phyloP scores from a whole-genome alignment of 495 filamentous ascomycete genomes.

The Trichoderma orchidacearum region DNA sequence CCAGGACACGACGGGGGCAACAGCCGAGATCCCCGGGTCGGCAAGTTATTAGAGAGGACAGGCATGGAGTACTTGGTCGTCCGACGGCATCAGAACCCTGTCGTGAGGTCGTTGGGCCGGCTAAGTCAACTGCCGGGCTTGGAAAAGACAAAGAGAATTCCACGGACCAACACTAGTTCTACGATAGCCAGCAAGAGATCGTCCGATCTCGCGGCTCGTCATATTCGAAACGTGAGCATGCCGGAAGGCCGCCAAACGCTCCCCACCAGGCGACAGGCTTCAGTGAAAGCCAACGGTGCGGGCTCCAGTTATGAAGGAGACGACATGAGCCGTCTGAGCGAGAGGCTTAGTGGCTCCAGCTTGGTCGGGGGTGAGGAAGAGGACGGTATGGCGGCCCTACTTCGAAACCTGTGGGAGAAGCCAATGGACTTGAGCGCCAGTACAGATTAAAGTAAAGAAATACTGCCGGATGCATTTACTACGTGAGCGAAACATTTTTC shows the following conservation, averaged over 20 bases:
- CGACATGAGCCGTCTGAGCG: conserved; percentile 16
- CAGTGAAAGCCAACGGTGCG: conserved; percentile 13
- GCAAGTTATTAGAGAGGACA: conserved; percentile 45
- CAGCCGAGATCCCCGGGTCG: conserved; percentile 36
- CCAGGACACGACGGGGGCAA: conserved; percentile 23
- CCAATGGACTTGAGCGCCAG: conserved; percentile 34
- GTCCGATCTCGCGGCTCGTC: conserved; percentile 4
- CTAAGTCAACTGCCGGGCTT: conserved; percentile 33
- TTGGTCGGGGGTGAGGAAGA: conserved; percentile 27
- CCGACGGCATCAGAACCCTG: conserved; percentile 52
- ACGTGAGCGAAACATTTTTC: neutral
- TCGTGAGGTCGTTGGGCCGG: conserved; percentile 42
- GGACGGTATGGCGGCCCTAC: conserved; percentile 26
- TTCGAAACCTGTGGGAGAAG: conserved; percentile 43
- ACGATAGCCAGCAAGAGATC: conserved; percentile 10
- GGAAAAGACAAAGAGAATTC: conserved; percentile 30
- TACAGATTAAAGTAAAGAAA: conserved; percentile 22
- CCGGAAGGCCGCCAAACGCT: conserved; percentile 13
- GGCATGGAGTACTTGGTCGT: conserved; percentile 53
- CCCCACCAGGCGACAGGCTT: conserved; percentile 4
- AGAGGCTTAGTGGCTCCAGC: conserved; percentile 27
- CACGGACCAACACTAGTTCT: conserved; percentile 10
- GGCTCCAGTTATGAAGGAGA: conserved; percentile 25
- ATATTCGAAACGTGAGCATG: conserved; percentile 5
- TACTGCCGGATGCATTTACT: neutral